Percentiles rank a stretch among this genome's conserved stretches.
Evolutionary conservation across 208 protist genomes (phyloP).

Genomic region (Trypanosoma conorhini): DNA sequence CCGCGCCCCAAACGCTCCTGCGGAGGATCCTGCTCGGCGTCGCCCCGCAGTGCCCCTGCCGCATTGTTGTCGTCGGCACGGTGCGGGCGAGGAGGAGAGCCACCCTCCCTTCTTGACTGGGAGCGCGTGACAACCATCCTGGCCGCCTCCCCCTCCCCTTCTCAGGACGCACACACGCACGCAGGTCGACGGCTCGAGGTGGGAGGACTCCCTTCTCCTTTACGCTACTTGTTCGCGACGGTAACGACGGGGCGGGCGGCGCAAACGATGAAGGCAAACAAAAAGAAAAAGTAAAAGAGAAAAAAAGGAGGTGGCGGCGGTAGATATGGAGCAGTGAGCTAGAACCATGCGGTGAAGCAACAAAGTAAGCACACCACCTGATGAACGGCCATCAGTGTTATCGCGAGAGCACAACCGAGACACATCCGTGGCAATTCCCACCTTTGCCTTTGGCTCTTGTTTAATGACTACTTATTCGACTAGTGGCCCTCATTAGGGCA

Average conservation of each 20-base stretch:
- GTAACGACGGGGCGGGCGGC: neutral
- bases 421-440: neutral
- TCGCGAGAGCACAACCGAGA: neutral
- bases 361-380: neutral
- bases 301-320: neutral
- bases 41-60: neutral
- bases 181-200: conserved; percentile 7
- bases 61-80: conserved; percentile 1
- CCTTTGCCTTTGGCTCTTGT: conserved; percentile 3
- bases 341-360: neutral
- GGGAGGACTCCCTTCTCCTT: conserved; percentile 8
- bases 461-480: conserved; percentile 21
- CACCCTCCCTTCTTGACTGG: conserved; percentile 10
- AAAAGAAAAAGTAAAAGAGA: conserved; percentile 17
- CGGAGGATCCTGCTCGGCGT: neutral
- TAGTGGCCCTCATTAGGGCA: neutral
- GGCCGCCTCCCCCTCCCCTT: neutral
- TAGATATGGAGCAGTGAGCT: neutral
- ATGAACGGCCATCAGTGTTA: neutral
- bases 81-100: neutral
- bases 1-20: conserved; percentile 65
- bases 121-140: conserved; percentile 44
- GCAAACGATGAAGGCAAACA: conserved; percentile 7
- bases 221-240: neutral
- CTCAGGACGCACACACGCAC: conserved; percentile 1